phyloP scores from a whole-genome alignment of 2,329 filamentous ascomycete species.

The Fusarium sp. region DNA sequence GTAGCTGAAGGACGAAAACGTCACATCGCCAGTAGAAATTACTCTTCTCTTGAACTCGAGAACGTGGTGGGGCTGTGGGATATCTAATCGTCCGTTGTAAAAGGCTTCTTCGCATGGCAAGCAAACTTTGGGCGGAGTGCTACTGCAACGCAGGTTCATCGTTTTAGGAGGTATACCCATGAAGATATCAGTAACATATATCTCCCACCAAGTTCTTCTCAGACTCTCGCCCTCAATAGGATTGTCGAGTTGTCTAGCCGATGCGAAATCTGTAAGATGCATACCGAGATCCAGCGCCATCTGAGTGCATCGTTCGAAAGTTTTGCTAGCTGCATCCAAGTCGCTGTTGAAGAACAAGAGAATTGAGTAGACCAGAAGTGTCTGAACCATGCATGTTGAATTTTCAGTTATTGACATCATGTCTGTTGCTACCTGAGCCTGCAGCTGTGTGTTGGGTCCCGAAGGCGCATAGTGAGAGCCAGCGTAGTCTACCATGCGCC shows the following conservation, averaged over 20 bases:
- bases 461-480: constrained; percentile 36
- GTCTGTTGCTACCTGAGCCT: constrained; percentile 15
- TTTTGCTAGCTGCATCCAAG: constrained; percentile 13
- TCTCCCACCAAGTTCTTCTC: constrained; percentile 45
- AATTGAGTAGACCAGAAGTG: constrained; percentile 32
- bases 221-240: constrained; percentile 41
- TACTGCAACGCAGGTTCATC: constrained; percentile 32
- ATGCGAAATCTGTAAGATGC: constrained; percentile 32
- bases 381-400: constrained; percentile 31
- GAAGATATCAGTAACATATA: constrained; percentile 40
- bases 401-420: constrained; percentile 19
- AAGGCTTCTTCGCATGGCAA: constrained; percentile 41
- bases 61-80: constrained; percentile 29
- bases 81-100: constrained; percentile 17
- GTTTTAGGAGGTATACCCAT: constrained; percentile 36
- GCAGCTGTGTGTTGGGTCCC: constrained; percentile 22
- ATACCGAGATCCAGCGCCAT: constrained; percentile 41
- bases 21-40: constrained; percentile 22
- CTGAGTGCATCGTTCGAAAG: constrained; percentile 21
- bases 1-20: constrained; percentile 44
- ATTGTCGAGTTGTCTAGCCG: constrained; percentile 18
- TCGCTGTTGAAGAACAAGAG: constrained; percentile 22
- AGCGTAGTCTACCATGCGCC: constrained; percentile 39
- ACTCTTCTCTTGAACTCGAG: constrained; percentile 38
- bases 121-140: constrained; percentile 26